Evolutionary conservation across 2,329 filamentous ascomycete genomes (phyloP).

Genomic region (Talaromyces atroroseus): DNA sequence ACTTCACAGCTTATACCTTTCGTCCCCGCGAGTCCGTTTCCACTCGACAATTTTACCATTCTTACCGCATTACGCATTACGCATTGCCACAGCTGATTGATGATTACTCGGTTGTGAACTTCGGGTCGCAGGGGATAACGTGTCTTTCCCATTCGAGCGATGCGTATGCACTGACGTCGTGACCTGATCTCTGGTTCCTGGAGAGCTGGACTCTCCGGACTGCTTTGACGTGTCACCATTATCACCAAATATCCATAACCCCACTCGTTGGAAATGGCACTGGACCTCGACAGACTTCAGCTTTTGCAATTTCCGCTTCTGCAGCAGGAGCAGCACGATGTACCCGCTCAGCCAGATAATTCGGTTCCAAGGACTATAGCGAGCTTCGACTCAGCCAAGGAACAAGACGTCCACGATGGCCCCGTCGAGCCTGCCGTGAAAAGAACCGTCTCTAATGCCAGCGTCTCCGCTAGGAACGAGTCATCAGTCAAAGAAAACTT

Average conservation of each 20-base stretch:
- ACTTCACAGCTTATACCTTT: neutral
- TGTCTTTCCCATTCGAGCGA: conserved; percentile 3
- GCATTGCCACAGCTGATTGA: neutral
- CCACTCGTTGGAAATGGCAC: conserved; percentile 25
- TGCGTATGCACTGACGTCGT: conserved; percentile 14
- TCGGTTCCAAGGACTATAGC: conserved; percentile 29
- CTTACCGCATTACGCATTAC: no score
- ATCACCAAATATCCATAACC: neutral
- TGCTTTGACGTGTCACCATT: conserved; percentile 6
- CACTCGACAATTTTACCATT: neutral
- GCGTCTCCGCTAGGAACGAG: conserved; percentile 33
- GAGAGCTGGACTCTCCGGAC: conserved; percentile 40
- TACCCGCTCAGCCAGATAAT: neutral
- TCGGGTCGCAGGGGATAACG: neutral
- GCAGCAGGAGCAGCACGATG: conserved; percentile 13
- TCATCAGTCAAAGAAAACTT: conserved; percentile 35
- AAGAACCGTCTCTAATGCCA: conserved; percentile 47
- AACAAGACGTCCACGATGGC: conserved; percentile 28
- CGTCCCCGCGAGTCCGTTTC: neutral
- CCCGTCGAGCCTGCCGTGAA: conserved; percentile 35
- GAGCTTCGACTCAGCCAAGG: conserved; percentile 53
- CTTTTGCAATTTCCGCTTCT: conserved; percentile 17
- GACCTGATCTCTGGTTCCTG: conserved; percentile 23
- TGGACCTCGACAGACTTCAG: conserved; percentile 19
- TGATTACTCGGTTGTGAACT: neutral